Percentiles rank a stretch among this genome's conserved stretches.
phyloP scores from a whole-genome alignment of 108 stramenopile species.

The Cyclotella atomus region DNA sequence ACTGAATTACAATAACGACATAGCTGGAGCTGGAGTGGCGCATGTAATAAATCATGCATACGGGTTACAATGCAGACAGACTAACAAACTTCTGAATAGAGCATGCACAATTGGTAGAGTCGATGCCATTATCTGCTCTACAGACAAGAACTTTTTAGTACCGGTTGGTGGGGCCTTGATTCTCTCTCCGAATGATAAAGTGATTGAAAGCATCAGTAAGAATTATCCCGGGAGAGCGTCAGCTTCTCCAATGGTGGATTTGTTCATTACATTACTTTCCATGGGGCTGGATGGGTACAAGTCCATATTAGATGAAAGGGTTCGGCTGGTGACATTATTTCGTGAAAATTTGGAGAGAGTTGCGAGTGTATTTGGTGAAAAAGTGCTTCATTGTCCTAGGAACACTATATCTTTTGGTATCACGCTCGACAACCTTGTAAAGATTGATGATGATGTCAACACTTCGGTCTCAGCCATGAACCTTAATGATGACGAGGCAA shows the following conservation, averaged over 20 bases:
- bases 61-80: constrained; percentile 91
- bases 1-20: constrained; percentile 35
- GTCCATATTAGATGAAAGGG: constrained; percentile 65
- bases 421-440: constrained; percentile 78
- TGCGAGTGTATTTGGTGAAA: constrained; percentile 86
- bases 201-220: constrained; percentile 85
- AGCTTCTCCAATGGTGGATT: constrained; percentile 91
- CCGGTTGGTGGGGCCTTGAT: constrained; percentile 97
- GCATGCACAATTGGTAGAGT: constrained; percentile 92
- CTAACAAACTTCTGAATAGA: constrained; percentile 80
- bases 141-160: constrained; percentile 99
- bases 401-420: constrained; percentile 98
- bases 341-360: constrained; percentile 53
- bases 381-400: constrained; percentile 74
- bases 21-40: constrained; percentile 49
- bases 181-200: constrained; percentile 66
- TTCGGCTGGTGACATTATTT: constrained; percentile 58
- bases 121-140: constrained; percentile 96
- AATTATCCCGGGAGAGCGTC: constrained; percentile 98
- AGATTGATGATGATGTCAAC: constrained; percentile 19
- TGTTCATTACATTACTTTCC: constrained; percentile 96
- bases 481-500: constrained; percentile 14
- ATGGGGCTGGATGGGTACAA: constrained; percentile 93
- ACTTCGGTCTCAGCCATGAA: constrained; percentile 22
- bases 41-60: constrained; percentile 99